Evolutionary conservation across 768 basidiomycete species (phyloP).

Genomic region (Lactarius quietus): DNA sequence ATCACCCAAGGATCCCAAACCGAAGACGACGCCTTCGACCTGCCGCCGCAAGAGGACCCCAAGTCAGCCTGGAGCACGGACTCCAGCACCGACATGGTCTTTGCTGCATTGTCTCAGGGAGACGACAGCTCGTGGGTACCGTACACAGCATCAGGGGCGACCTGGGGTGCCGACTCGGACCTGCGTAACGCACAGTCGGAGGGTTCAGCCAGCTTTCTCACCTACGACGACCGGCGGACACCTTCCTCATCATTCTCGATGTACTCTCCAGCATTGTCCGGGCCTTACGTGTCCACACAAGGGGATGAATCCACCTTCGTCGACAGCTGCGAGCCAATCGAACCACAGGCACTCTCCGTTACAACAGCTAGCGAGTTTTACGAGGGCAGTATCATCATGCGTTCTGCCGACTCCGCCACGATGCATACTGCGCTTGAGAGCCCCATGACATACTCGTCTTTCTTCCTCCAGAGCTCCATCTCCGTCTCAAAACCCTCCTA

Average conservation of each 20-base stretch:
- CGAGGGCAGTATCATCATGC: constrained; percentile 26
- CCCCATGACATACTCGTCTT: constrained; percentile 17
- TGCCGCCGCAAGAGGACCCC: constrained; percentile 49
- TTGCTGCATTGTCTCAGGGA: constrained; percentile 17
- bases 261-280: constrained; percentile 26
- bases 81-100: constrained; percentile 29
- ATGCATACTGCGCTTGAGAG: constrained; percentile 28
- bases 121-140: constrained; percentile 20
- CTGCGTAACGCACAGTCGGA: constrained; percentile 19
- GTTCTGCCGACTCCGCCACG: constrained; percentile 22
- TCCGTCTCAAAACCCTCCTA: constrained; percentile 23
- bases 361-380: constrained; percentile 16
- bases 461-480: constrained; percentile 19
- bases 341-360: constrained; percentile 19
- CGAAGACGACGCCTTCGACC: constrained; percentile 36
- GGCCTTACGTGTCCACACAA: constrained; percentile 19
- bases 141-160: constrained; percentile 21
- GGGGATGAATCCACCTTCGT: constrained; percentile 22
- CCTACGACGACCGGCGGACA: constrained; percentile 25
- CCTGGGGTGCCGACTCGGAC: constrained; percentile 25
- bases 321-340: constrained; percentile 8
- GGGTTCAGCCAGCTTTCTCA: constrained; percentile 21
- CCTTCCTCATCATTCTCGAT: constrained; percentile 26
- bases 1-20: constrained; percentile 47
- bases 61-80: constrained; percentile 62